phyloP scores from a whole-genome alignment of 2,329 filamentous ascomycete species.

The Dendrostoma leiphaemia region DNA sequence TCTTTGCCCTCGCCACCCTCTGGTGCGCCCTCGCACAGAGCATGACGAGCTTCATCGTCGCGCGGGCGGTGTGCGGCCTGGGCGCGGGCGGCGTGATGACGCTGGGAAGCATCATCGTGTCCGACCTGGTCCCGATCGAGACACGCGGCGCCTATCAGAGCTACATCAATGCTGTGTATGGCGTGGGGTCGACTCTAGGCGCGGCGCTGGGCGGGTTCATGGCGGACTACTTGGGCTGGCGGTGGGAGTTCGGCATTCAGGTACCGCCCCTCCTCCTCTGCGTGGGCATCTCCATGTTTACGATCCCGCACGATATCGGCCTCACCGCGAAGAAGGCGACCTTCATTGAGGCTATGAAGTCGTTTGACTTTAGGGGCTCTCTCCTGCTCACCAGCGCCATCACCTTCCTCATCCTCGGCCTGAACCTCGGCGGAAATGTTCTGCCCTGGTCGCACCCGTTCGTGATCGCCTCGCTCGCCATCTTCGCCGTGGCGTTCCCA shows the following conservation, averaged over 20 bases:
- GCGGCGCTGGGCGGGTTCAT: constrained; percentile 69
- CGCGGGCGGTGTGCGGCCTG: constrained; percentile 68
- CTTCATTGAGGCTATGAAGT: constrained; percentile 46
- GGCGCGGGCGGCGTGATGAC: constrained; percentile 71
- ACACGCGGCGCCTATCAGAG: constrained; percentile 65
- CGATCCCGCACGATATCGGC: constrained; percentile 53
- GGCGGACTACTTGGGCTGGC: constrained; percentile 69
- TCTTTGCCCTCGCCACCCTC: constrained; percentile 64
- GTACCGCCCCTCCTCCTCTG: constrained; percentile 49
- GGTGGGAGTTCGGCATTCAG: constrained; percentile 68
- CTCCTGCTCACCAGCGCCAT: constrained; percentile 50
- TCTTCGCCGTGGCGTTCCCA: constrained; percentile 48
- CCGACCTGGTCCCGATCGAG: constrained; percentile 72
- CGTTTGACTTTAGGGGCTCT: constrained; percentile 58
- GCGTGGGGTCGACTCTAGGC: constrained; percentile 56
- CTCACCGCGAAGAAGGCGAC: constrained; percentile 42
- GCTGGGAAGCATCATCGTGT: constrained; percentile 68
- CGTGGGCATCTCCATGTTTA: constrained; percentile 41
- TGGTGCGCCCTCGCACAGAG: constrained; percentile 68
- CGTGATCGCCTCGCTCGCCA: constrained; percentile 48
- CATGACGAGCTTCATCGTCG: constrained; percentile 69
- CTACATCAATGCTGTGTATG: constrained; percentile 65
- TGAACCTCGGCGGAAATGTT: constrained; percentile 64
- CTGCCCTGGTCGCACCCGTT: constrained; percentile 60
- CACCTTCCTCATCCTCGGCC: constrained; percentile 56